Conservation (phyloP, 129 eudicot species). For the Chrysanthemum lavandulifolium region DNA sequence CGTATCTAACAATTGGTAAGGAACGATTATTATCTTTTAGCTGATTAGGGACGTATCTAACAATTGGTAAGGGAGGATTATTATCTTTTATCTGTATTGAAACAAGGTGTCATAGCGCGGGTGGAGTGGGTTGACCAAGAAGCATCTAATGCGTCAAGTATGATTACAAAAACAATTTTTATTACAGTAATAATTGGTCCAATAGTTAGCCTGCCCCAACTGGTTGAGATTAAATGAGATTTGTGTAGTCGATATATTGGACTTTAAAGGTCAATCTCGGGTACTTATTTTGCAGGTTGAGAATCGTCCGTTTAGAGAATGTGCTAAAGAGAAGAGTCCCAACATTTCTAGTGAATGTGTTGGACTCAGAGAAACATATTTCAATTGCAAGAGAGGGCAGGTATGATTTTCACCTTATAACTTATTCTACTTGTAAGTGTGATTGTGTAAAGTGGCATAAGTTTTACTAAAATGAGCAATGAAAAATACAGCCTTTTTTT, state of each 20-base stretch:
- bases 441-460: not conserved
- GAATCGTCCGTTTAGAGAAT: conserved; percentile 69
- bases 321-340: conserved; percentile 82
- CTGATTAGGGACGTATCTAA: too few relatives aligned
- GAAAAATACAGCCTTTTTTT: not conserved
- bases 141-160: too few relatives aligned
- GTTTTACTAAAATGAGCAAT: not conserved
- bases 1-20: too few relatives aligned
- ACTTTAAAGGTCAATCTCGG: not conserved
- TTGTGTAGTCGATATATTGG: not conserved
- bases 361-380: conserved; percentile 87
- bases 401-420: conserved; percentile 29
- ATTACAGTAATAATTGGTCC: not conserved
- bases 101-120: too few relatives aligned
- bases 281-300: conserved; percentile 53
- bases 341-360: conserved; percentile 81
- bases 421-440: not conserved
- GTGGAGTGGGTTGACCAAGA: too few relatives aligned
- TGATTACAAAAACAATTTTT: too few relatives aligned
- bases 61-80: too few relatives aligned
- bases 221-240: not conserved
- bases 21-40: too few relatives aligned
- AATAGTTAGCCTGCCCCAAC: not conserved
- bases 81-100: too few relatives aligned
- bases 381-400: conserved; percentile 99